Base-by-base conservation (phyloP, 306 rosid genomes). In the Vigna nakashimae region DNA sequence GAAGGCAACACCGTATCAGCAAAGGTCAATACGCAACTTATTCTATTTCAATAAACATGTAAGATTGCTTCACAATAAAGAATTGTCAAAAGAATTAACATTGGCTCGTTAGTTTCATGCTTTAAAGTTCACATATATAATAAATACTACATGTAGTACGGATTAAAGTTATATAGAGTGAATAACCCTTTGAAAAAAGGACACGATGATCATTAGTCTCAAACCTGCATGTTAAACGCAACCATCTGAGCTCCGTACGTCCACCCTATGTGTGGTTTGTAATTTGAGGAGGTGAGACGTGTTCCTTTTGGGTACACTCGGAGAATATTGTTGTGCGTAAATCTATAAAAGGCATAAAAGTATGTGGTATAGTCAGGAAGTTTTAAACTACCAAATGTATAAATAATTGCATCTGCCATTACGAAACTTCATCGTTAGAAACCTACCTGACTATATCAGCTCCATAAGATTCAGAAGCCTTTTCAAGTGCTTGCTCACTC, bases 191-290 rank as follows among this genome's bases (percentile, higher is more conserved):
- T 16, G n/a, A 69, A 72, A 16, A 42, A 77, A 69, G 36, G 8
- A 46, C n/a, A 51, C 48, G 65, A 64, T 10, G 50, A 12, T 42
- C 50, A 62, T 28, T 13, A 46, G 62, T 69, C 30, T 52, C 86
- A 73, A 72, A 91, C 96, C 98, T 93, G 98, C 96, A 93, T 93
- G 82, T 93, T 93, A 72, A 91, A 84, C 13, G 94, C 98, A 72
- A 91, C 96, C 96, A 93, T 89, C 76, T 91, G 98, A 80, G 92
- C 98, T 69, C 98, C 98, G 32, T 91, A 89, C 20, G 73, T 88
- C 98, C 98, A 93, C 79, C 89, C 96, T 55, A 91, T 73, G 74
- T 83, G 86, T 5, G 98, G 98, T 85, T 79, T 78, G 86, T 82
- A 93, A 83, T 93, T 93, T 48, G 93, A 82, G 72, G 96, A 93